Base-by-base conservation (phyloP, 2,329 filamentous ascomycete species). In the Setomelanomma holmii region DNA sequence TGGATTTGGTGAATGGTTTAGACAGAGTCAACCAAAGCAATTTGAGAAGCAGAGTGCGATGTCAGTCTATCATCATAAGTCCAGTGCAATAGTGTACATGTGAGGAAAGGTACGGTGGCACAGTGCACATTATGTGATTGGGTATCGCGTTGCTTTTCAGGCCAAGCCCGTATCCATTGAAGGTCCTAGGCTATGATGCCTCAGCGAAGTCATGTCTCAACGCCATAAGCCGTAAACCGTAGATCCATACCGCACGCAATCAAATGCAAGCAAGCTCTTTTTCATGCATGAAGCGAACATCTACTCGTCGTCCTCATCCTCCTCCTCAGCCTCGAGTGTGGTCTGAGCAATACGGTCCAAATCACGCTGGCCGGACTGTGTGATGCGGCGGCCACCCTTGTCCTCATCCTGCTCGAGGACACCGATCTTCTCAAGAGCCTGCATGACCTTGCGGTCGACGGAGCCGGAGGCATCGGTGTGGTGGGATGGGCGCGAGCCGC, bases 351-450 rank as follows among this genome's bases (percentile, higher is more conserved):
- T 81, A 67, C 80, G 93, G 86, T 98, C 95, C 86, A 99, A 86
- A 89, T 99, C 95, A 86, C 95, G 91, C 88, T 97, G 93, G 78
- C 95, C 95, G 76, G 88, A 87, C 86, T 98, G 92, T 75, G 95
- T 98, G 83, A 99, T 98, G 80, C 95, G 89, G 78, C 95, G 91
- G 76, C 95, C 95, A 81, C 95, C 95, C 87, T 96, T 96, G 69
- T 98, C 93, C 86, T 97, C 93, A 74, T 97, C 93, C 76, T 90
- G 84, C 89, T 99, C 95, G 61, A 99, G 84, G 72, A 99, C 93
- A 80, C 93, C 93, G 75, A 99, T 97, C 90, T 98, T 97, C 90
- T 97, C 95, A 55, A 99, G 90, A 60, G 93, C 85, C 86, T 99
- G 95, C 79, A 97, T 84, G 78, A 96, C 86, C 86, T 97, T 97